Base-by-base conservation (phyloP, 345 rosid genomes). In the Populus ilicifolia region DNA sequence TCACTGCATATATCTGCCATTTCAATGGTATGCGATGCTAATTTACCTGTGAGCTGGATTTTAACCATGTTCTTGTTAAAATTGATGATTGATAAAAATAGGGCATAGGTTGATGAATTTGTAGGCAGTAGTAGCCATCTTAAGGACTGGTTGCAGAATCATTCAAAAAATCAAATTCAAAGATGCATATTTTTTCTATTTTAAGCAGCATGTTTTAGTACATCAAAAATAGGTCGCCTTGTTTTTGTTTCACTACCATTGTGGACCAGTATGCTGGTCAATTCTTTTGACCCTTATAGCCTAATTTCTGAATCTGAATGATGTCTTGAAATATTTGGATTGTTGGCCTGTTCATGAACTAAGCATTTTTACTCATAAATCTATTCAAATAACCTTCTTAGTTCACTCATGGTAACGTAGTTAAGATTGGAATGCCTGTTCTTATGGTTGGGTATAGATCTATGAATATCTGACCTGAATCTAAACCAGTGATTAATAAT, bases 1-100 rank as follows among this genome's bases (percentile, higher is more conserved):
- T 93, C 84, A 93, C 93, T 48, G 97, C 99, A 33, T 93, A 74
- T 72, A 91, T 93, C 76, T 93, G 98, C 82, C 99, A 93, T 82
- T 93, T 86, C 74, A 92, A 96, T 48, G 96, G 97, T 95, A 91
- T 56, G 82, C 56, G 33, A 46, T 73, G 11, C 1, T 36, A 66
- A 17, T 70, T 48, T 21, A 41, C 33, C 8, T 33, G n/a, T 69
- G 25, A 54, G 12, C 16, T 46, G n/a, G 20, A 16, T 38, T 17
- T 43, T 20, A 23, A 39, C 77, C 59, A 18, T 35, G 41, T 70
- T 77, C 52, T 38, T 77, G 72, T 30, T 23, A 30, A 35, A 48
- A 17, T 41, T 29, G 35, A 36, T 38, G 7, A 62, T 70, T 27
- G 52, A 67, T n/a, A 21, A n/a, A 56, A 11, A 43, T 73, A n/a